Evolutionary conservation across 208 protist species (phyloP).

Genomic region (Trypanosoma cruzi): DNA sequence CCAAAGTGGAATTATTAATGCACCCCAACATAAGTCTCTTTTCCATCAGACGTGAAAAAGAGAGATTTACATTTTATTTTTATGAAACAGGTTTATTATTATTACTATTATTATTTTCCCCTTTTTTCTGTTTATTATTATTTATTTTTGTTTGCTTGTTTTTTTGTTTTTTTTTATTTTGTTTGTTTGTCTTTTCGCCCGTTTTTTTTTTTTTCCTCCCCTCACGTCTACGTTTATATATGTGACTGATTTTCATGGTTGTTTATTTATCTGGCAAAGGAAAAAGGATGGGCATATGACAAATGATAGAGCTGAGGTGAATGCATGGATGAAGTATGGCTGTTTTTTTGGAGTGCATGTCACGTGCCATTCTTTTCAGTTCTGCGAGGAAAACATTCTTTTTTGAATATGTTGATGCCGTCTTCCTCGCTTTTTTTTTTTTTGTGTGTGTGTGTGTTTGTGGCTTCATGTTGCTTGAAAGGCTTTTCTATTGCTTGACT

Average conservation of each 20-base stretch:
- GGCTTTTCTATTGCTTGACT: not conserved
- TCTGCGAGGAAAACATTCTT: not conserved
- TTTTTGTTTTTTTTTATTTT: slow-evolving; percentile 20
- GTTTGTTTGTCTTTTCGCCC: slow-evolving; percentile 9
- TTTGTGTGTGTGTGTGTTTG: slow-evolving; percentile 12
- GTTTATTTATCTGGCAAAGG: slow-evolving; percentile 1
- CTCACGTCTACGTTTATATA: slow-evolving; percentile 3
- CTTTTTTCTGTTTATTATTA: too few relatives aligned
- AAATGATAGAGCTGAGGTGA: not conserved
- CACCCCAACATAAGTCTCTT: not conserved
- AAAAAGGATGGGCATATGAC: not conserved
- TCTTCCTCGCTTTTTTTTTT: not conserved
- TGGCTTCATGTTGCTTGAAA: not conserved
- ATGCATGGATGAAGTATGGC: not conserved
- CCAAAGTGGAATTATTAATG: not conserved
- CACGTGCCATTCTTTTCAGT: not conserved
- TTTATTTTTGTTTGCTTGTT: slow-evolving; percentile 13
- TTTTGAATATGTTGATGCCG: not conserved
- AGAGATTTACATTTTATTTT: not conserved
- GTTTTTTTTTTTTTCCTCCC: slow-evolving; percentile 14
- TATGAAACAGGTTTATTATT: not conserved
- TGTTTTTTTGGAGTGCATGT: not conserved
- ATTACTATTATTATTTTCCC: slow-evolving; percentile 8
- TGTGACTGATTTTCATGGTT: not conserved
- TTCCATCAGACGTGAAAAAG: not conserved